Evolutionary conservation across 352 stramenopile genomes (phyloP), one percentile per base, ranked within the genome.

Genomic region (Stramenopiles sp.): DNA sequence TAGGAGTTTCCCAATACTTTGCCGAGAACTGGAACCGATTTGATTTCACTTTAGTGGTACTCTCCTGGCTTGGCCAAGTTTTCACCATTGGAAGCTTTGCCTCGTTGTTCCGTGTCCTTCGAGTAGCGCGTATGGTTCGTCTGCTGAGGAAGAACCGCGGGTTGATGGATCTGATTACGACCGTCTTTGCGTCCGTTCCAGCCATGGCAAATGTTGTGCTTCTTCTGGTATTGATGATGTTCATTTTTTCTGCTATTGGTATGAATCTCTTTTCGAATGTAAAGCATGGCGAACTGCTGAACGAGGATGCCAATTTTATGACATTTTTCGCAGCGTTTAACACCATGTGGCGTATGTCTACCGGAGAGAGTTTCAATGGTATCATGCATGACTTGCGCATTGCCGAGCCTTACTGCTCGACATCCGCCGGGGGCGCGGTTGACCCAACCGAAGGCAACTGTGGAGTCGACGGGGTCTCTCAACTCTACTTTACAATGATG

Each of bases 211-310:
- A 96, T 78, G 91, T 97, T 74, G 89, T 85, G 33, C 88, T 83
- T 1, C 88, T 97, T 36, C 74, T 96, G 32, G 87, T 95, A 32
- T 79, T 97, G 1, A 86, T 97, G 79, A 80, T 95, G 12, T 96
- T 95, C 81, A 96, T 96, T 74, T 96, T 92, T 77, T 82, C 90
- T 49, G 90, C 91, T 0, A 88, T 94, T 83, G 89, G 89, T 0
- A 86, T 96, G 18, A 87, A 97, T 80, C 82, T 96, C 33, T 97
- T 94, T 77, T 88, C 87, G 25, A 94, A 90, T 32, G 83, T 96
- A 0, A 82, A 82, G 32, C 77, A 92, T 49, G 77, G 53, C 0
- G 78, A 83, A 33, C 87, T 88, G 63, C 84, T 96, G 49, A 85
- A 94, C 76, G 77, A 78, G 4, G 87, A 94, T 69, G 84, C 87